Base-by-base conservation (phyloP, 139 green algal species). In the Tetratostichococcus sp. region DNA sequence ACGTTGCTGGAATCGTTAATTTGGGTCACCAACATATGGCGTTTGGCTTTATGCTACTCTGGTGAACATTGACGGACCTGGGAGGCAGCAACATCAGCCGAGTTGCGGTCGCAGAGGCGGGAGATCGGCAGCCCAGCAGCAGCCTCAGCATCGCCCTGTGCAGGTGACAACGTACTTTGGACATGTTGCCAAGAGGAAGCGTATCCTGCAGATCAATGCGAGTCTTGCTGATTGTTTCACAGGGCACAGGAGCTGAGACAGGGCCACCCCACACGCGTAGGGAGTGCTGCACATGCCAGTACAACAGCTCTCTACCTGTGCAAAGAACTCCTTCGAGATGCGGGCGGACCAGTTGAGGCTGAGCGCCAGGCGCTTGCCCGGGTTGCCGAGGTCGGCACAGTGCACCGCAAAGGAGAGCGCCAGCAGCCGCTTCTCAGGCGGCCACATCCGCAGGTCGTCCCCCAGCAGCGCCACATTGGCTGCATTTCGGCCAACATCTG, bases 61-160 rank as follows among this genome's bases (percentile, higher is more conserved):
- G n/a, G n/a, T n/a, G n/a, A n/a, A n/a, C n/a, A n/a, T n/a, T n/a
- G n/a, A n/a, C n/a, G 58, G 14, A 91, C 71, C 83, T 97, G 92
- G 50, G 84, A 89, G 25, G 79, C 80, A 5, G 88, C 77, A 75
- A 94, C 88, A 69, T 90, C 85, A 23, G 88, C 83, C 0, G 76
- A 83, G 1, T 76, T 72, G 17, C 83, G 76, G 72, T 93, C 84
- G 81, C 92, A 96, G 69, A 91, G 78, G 3, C 81, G 69, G 1
- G 88, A 91, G 8, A 94, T 81, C 21, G 83, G 34, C 69, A 97
- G 62, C 0, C 86, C 90, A 8, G 77, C 39, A 6, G 58, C 65
- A 1, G 75, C 69, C 83, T 97, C 92, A 67, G 75, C 70, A 69
- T 94, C 90, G 4, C 89, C 91, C 89, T 93, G 82, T 34, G n/a